Base-by-base conservation (phyloP, 495 filamentous ascomycete genomes). In the Clohesyomyces aquaticus region DNA sequence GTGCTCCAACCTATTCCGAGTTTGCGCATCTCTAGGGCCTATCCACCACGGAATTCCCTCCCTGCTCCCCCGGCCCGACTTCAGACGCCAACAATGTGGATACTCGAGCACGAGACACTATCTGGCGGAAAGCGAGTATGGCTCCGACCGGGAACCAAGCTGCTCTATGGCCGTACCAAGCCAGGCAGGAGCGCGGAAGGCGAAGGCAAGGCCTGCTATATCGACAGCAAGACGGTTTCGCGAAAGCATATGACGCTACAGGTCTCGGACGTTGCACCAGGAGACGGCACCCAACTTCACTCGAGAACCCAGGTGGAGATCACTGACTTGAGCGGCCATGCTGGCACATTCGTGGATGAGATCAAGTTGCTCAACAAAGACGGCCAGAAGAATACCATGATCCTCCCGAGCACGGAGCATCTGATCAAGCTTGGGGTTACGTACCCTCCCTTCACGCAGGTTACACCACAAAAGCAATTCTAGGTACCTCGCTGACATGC, bases 231-330 rank as follows among this genome's bases (percentile, higher is more conserved):
- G 63, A 85, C 85, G 4, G 87, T 98, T 51, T 98, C 94, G n/a
- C 83, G 93, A 28, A 88, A 93, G 64, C 94, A 98, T 74, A 78
- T 97, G 68, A 85, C 86, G 27, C 85, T 98, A 55, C 79, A 86
- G 26, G 85, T 98, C 1, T 84, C 80, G 12, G 63, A 75, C 0
- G 88, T 94, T 4, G 75, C 79, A 29, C 76, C 85, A 8, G 89
- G 84, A 51, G 87, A 91, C 74, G 88, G 86, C 55, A 77, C 78
- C 38, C 80, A 83, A 43, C 73, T 88, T 2, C 79, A 85, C 65
- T 77, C 80, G 22, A 86, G 87, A 56, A 95, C 47, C 81, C 82
- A 68, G 88, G 92, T 76, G 80, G 88, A 56, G 8, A 55, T 78
- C 22, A 72, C 62, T 10, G 76, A 78, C 23, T 29, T 60, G 48